Base-by-base conservation (phyloP, 2,329 filamentous ascomycete species). In the Colletotrichum destructivum region DNA sequence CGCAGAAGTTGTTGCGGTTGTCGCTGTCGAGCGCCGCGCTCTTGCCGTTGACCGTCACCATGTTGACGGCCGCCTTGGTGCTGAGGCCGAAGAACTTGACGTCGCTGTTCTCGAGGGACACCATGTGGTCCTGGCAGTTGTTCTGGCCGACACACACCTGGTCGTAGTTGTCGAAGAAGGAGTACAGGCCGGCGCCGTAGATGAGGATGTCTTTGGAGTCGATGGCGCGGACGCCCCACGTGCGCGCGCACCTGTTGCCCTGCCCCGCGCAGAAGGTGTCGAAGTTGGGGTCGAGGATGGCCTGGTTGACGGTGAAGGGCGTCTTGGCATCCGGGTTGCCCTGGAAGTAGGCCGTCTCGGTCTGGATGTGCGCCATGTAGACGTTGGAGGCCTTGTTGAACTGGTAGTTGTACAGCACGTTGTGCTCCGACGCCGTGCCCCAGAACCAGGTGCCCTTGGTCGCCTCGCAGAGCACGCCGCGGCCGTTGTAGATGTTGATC, bases 341-440 rank as follows among this genome's bases (percentile, higher is more conserved):
- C 84, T 97, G 94, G 87, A 92, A 94, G 86, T 94, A 95, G 42
- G 95, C 93, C 6, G 95, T 98, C 84, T 98, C 96, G 4, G 93
- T 94, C 84, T 98, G 95, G 77, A 97, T 94, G 62, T 94, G 84
- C 13, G 89, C 91, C 88, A 97, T 92, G 85, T 93, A 97, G 74
- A 97, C 87, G 78, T 95, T 92, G 78, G 90, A 87, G 2, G 95
- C 94, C 73, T 92, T 91, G 78, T 88, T 85, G 77, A 98, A 85
- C 82, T 97, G 93, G 85, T 97, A 98, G 85, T 98, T 96, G 84
- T 93, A 94, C 31, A 92, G 83, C 52, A 91, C 88, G 69, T 79
- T 89, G 82, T 92, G 90, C 83, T 92, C 90, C 23, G 89, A 87
- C n/a, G 88, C 85, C 2, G 94, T 96, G 85, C 84, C 95, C 83